phyloP scores from a whole-genome alignment of 176 grass and related monocot species.

The Dactylis glomerata region DNA sequence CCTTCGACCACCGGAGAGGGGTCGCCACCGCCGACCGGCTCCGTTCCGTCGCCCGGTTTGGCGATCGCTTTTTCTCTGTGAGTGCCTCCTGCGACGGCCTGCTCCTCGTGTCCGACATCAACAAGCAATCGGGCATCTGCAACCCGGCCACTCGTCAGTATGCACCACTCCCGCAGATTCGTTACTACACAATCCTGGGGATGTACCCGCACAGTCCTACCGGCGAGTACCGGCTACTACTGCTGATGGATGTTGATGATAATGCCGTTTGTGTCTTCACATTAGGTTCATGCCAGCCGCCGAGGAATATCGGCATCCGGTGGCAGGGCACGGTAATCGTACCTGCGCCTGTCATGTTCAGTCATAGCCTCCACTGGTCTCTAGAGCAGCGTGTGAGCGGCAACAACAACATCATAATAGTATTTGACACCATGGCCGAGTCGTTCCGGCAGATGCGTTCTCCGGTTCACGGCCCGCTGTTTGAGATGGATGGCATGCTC shows the following conservation, averaged over 20 bases:
- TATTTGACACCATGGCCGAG: background rate
- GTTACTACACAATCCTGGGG: background rate
- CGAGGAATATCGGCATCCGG: background rate
- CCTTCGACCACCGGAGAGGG: no score
- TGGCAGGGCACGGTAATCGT: no score
- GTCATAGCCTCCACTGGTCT: background rate
- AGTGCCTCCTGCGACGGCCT: no score
- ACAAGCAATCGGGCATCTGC: no score
- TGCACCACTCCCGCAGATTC: background rate
- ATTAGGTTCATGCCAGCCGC: background rate
- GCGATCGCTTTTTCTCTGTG: no score
- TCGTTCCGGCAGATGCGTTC: background rate
- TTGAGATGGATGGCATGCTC: background rate
- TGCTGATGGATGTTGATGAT: background rate
- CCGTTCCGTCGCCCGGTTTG: no score
- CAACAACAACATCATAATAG: accelerated
- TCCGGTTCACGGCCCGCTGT: background rate
- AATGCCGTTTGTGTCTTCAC: background rate
- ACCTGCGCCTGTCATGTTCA: background rate
- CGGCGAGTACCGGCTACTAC: background rate
- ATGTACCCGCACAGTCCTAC: background rate
- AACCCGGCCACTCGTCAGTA: no score
- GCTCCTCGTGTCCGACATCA: no score
- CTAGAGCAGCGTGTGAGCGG: no score
- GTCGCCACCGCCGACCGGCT: no score